Evolutionary conservation across 768 basidiomycete genomes (phyloP).

Genomic region (Fomitopsis pulvina): DNA sequence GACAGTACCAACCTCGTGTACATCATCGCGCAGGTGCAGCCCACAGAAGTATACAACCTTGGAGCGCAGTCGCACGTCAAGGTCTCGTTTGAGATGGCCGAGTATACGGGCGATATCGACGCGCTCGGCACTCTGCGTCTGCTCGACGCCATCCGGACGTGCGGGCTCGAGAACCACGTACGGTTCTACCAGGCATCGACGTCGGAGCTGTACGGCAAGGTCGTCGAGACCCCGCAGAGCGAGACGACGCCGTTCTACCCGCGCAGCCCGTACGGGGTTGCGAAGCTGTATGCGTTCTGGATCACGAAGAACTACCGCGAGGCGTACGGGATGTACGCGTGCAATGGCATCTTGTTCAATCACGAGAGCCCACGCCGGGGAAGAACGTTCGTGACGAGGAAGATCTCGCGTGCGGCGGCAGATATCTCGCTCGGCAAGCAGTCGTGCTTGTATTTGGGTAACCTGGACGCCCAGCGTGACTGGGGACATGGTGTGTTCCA

Average conservation of each 20-base stretch:
- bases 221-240: conserved; percentile 90
- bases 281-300: conserved; percentile 91
- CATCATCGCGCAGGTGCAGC: conserved; percentile 91
- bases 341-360: conserved; percentile 97
- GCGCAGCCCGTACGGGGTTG: conserved; percentile 93
- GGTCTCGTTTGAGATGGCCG: conserved; percentile 98
- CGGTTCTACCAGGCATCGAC: conserved; percentile 98
- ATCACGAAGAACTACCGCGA: conserved; percentile 91
- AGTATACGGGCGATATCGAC: conserved; percentile 98
- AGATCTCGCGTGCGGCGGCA: conserved; percentile 88
- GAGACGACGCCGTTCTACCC: conserved; percentile 98
- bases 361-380: conserved; percentile 96
- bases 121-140: conserved; percentile 92
- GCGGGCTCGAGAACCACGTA: conserved; percentile 87
- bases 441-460: conserved; percentile 86
- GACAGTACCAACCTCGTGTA: conserved; percentile 97
- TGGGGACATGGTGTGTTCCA: conserved; percentile 84
- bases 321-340: conserved; percentile 94
- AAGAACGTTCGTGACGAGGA: conserved; percentile 92
- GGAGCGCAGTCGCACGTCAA: conserved; percentile 98
- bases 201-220: conserved; percentile 95
- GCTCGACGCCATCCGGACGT: conserved; percentile 93
- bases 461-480: conserved; percentile 91
- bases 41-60: conserved; percentile 96
- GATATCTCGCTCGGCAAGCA: conserved; percentile 91